Percentiles rank a stretch among this genome's conserved stretches.
phyloP scores from a whole-genome alignment of 305 asterid genomes.

The Ruellia speciosa region DNA sequence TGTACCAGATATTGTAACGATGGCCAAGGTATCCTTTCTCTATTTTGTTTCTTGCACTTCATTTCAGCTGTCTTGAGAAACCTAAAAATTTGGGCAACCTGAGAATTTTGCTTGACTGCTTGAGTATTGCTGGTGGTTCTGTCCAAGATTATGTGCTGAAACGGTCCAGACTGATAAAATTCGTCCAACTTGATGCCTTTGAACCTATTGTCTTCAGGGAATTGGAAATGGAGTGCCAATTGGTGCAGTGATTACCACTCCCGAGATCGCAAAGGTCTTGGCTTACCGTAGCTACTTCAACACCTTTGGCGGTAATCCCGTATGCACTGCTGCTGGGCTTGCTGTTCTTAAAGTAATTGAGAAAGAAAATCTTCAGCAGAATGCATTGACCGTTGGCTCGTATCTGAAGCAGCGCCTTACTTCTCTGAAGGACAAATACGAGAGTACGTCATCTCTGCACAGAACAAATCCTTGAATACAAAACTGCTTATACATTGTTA shows the following conservation, averaged over 20 bases:
- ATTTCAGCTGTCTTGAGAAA: no score
- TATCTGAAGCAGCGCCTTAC: conserved; percentile 56
- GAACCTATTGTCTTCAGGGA: conserved; percentile 38
- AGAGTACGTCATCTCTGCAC: conserved; percentile 31
- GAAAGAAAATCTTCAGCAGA: conserved; percentile 65
- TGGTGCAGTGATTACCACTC: conserved; percentile 76
- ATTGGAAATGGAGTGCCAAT: conserved; percentile 80
- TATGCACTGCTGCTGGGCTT: conserved; percentile 72
- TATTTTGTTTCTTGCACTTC: no score
- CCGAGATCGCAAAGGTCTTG: conserved; percentile 57
- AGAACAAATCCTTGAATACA: no score
- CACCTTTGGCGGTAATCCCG: conserved; percentile 81
- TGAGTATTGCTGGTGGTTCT: no score
- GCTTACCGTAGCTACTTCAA: conserved; percentile 52
- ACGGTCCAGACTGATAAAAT: no score
- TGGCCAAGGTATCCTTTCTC: conserved; percentile 62
- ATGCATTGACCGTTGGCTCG: conserved; percentile 50
- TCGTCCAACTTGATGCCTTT: background rate
- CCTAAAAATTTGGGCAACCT: no score
- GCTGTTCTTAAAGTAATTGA: conserved; percentile 68
- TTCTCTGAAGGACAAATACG: conserved; percentile 47
- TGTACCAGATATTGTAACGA: conserved; percentile 83
- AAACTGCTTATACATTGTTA: no score
- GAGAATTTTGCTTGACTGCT: no score
- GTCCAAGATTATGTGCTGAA: no score